These are phyloP conservation scores for Clathrus columnatus DNA, from an alignment of 768 basidiomycete species.

Conservation along the genomic window DNA sequence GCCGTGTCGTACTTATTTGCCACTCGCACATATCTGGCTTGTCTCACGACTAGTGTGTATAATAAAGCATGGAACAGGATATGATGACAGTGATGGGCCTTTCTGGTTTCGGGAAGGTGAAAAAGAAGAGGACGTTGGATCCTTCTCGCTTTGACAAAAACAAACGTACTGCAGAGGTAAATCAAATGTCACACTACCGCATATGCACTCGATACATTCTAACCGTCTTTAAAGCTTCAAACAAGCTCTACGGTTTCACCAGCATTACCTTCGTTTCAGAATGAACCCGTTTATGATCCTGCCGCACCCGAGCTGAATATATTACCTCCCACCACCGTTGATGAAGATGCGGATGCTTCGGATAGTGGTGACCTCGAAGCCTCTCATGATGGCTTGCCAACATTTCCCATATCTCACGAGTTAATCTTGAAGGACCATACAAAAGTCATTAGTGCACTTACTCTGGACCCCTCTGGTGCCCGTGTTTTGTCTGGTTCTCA, in stretches of 20 bases:
- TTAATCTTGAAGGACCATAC: slow-evolving; percentile 88
- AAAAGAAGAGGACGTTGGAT: slow-evolving; percentile 58
- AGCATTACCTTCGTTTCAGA: neutral
- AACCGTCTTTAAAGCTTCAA: slow-evolving; percentile 17
- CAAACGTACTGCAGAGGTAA: slow-evolving; percentile 41
- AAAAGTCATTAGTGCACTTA: slow-evolving; percentile 89
- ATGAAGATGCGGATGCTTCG: slow-evolving; percentile 9
- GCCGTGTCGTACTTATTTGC: too few species aligned
- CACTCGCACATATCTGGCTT: too few species aligned
- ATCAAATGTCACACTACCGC: neutral
- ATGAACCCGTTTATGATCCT: slow-evolving; percentile 6
- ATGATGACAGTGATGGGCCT: slow-evolving; percentile 80
- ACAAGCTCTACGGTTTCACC: slow-evolving; percentile 2
- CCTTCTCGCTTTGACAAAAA: slow-evolving; percentile 73
- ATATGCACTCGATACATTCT: neutral
- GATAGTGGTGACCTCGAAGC: slow-evolving; percentile 16
- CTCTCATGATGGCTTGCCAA: slow-evolving; percentile 37
- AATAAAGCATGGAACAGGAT: slow-evolving; percentile 62
- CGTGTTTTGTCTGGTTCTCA: slow-evolving; percentile 86
- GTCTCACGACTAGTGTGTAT: slow-evolving; percentile 7
- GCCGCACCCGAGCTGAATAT: slow-evolving; percentile 9
- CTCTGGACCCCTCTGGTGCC: slow-evolving; percentile 91
- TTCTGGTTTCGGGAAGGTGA: slow-evolving; percentile 70
- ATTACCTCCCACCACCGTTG: neutral
- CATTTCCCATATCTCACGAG: slow-evolving; percentile 87